These are phyloP conservation scores for Fusarium chuoi DNA, from an alignment of 2,329 filamentous ascomycete species.

Conservation along the genomic window DNA sequence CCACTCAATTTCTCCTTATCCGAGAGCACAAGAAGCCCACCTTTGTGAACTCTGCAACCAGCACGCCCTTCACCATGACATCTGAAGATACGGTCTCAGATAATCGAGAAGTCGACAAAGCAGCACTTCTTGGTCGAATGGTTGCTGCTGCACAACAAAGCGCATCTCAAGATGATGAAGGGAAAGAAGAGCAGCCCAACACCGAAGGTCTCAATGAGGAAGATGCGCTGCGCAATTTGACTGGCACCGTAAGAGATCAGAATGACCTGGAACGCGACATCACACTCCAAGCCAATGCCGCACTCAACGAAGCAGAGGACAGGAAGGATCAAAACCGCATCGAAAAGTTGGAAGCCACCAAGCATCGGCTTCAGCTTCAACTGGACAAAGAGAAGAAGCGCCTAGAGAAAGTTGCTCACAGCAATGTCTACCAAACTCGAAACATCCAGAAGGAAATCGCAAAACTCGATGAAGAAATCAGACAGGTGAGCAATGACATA, in stretches of 20 bases:
- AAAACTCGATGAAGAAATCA: constrained; percentile 72
- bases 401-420: constrained; percentile 53
- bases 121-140: constrained; percentile 44
- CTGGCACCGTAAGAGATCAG: constrained; percentile 81
- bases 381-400: constrained; percentile 65
- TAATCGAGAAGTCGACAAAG: constrained; percentile 39
- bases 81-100: constrained; percentile 36
- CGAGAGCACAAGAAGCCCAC: background rate
- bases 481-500: constrained; percentile 76
- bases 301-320: constrained; percentile 70
- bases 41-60: background rate
- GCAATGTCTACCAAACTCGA: constrained; percentile 62
- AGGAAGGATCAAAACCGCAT: constrained; percentile 72
- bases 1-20: background rate
- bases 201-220: constrained; percentile 63
- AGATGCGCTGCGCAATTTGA: constrained; percentile 69
- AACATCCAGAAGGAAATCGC: constrained; percentile 73
- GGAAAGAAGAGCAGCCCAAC: constrained; percentile 4
- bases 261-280: constrained; percentile 93
- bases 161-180: constrained; percentile 20
- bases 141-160: constrained; percentile 47
- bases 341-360: constrained; percentile 64
- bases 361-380: constrained; percentile 71
- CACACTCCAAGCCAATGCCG: constrained; percentile 68
- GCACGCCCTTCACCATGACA: constrained; percentile 39